These are phyloP conservation scores for Claviceps sp. DNA, from an alignment of 2,329 filamentous ascomycete species.

Conservation along the genomic window DNA sequence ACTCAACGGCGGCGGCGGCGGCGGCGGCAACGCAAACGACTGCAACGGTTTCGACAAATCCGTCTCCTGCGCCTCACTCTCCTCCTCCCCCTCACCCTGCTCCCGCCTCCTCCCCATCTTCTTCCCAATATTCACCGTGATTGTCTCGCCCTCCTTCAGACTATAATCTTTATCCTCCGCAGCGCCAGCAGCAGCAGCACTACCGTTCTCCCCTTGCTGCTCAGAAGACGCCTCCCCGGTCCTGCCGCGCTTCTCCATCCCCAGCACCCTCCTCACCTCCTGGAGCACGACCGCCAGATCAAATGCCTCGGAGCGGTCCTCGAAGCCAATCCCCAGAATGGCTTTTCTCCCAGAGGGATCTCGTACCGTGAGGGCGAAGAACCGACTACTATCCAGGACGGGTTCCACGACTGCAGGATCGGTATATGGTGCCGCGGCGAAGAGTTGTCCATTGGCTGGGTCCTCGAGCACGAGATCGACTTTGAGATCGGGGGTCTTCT, in stretches of 20 bases:
- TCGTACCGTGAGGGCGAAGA: slow-evolving; percentile 73
- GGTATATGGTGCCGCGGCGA: slow-evolving; percentile 73
- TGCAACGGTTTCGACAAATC: slow-evolving; percentile 22
- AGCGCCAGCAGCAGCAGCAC: neutral
- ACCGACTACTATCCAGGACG: slow-evolving; percentile 65
- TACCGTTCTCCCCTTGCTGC: slow-evolving; percentile 18
- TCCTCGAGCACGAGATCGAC: slow-evolving; percentile 73
- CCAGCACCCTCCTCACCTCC: slow-evolving; percentile 59
- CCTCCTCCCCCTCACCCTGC: neutral
- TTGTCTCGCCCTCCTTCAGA: slow-evolving; percentile 80
- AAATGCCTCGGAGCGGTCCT: slow-evolving; percentile 74
- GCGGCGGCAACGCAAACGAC: slow-evolving; percentile 64
- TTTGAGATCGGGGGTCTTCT: slow-evolving; percentile 38
- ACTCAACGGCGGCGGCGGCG: slow-evolving; percentile 46
- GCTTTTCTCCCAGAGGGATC: slow-evolving; percentile 66
- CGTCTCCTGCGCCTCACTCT: neutral
- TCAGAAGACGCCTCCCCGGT: slow-evolving; percentile 20
- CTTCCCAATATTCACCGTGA: slow-evolving; percentile 62
- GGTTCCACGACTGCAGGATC: slow-evolving; percentile 54
- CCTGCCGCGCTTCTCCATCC: slow-evolving; percentile 33
- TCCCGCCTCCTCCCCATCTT: slow-evolving; percentile 37
- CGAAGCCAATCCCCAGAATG: slow-evolving; percentile 72
- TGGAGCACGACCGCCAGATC: slow-evolving; percentile 73
- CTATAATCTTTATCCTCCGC: slow-evolving; percentile 51
- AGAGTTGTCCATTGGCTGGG: slow-evolving; percentile 55